Evolutionary conservation across 2,329 filamentous ascomycete genomes (phyloP).

Genomic region (Paraphoma chrysanthemicola): DNA sequence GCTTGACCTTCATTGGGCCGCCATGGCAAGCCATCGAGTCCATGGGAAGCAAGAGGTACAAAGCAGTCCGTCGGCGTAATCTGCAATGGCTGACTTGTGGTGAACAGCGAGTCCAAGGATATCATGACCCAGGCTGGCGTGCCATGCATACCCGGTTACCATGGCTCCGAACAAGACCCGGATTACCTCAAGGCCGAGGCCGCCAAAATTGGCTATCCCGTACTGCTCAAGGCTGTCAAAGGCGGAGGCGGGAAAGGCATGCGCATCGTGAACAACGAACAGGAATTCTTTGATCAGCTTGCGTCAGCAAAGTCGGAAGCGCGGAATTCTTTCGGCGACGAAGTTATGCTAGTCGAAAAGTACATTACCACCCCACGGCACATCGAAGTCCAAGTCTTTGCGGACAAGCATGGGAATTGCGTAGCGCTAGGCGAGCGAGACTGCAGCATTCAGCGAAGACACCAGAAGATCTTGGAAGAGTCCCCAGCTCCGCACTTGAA

Average conservation of each 20-base stretch:
- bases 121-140: constrained; percentile 97
- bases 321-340: constrained; percentile 69
- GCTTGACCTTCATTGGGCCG: constrained; percentile 92
- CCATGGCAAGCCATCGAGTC: constrained; percentile 76
- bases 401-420: constrained; percentile 69
- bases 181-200: constrained; percentile 71
- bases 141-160: constrained; percentile 95
- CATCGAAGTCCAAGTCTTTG: constrained; percentile 73
- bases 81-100: constrained; percentile 9
- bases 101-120: constrained; percentile 76
- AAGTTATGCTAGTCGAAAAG: constrained; percentile 72
- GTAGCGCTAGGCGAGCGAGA: constrained; percentile 70
- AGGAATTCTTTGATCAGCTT: constrained; percentile 67
- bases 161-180: constrained; percentile 80
- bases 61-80: not conserved
- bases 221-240: constrained; percentile 71
- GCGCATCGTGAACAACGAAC: constrained; percentile 65
- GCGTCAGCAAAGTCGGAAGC: constrained; percentile 70
- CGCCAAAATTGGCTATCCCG: constrained; percentile 71
- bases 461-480: constrained; percentile 72
- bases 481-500: constrained; percentile 69
- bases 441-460: constrained; percentile 70
- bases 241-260: constrained; percentile 73
- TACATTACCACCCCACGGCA: constrained; percentile 72
- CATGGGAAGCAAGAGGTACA: constrained; percentile 90